Base-by-base conservation (phyloP, 202 grass and related monocot genomes). In the Bolboschoenoplectus hybrid region DNA sequence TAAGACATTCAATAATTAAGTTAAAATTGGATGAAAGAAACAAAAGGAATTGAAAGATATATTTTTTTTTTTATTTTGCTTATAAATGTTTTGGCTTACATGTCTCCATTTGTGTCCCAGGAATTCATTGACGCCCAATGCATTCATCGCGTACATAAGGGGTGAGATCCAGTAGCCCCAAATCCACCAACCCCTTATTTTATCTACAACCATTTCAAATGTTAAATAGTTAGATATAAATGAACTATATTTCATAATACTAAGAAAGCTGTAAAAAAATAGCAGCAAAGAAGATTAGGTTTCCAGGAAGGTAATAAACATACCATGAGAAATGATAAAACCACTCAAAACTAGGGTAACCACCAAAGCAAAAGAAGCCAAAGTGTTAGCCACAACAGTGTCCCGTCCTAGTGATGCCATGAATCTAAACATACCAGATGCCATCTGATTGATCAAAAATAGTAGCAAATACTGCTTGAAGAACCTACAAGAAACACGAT, bases 131-230 rank as follows among this genome's bases (percentile, higher is more conserved):
- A 87, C 78, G 6, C 89, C 65, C 43, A 94, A 84, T 53, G 90
- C 92, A 26, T 86, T 97, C 86, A 89, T 86, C 0, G 92, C 89
- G 6, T 97, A 97, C 88, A 89, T 90, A 14, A 86, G 89, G 26
- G 91, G 92, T 7, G 89, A 91, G 56, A 90, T 86, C 94, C 94
- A 94, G 87, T 97, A 97, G 1, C 92, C 94, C 94, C 94, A 97
- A 49, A 97, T 97, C 94, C 94, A 97, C 89, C 91, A 97, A 82
- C 88, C 92, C 79, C 89, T 94, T 19, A 97, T 82, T 69, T 94
- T 89, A 50, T 94, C 94, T 97, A 70, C 61, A 19, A 90, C 40
- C 44, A 90, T 83, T 47, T 87, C 44, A 36, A 81, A 87, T n/a
- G 17, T 87, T 39, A 66, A 68, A 20, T 14, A 63, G 40, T 86